phyloP scores from a whole-genome alignment of 176 grass and related monocot genomes.

The Puya raimondii region DNA sequence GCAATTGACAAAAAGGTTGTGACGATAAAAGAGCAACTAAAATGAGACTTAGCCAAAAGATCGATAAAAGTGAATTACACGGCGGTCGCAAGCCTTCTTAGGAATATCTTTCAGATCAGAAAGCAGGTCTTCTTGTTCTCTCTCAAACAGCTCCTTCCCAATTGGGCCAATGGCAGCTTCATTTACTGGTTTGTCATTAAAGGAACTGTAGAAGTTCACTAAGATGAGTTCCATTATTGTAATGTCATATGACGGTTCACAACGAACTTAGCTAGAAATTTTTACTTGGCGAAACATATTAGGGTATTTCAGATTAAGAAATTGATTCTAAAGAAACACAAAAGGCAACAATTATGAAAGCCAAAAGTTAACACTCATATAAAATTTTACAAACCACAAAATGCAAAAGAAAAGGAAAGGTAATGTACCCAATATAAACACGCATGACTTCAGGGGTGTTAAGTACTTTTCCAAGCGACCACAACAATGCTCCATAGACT shows the following conservation, averaged over 20 bases:
- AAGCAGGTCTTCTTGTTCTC: conserved; percentile 93
- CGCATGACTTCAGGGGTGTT: conserved; percentile 92
- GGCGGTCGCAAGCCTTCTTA: conserved; percentile 93
- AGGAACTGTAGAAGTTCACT: conserved; percentile 51
- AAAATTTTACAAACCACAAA: conserved; percentile 10
- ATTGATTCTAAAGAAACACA: too few species aligned
- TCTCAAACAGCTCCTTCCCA: conserved; percentile 95
- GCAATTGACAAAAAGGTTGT: background rate
- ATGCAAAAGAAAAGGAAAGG: conserved; percentile 9
- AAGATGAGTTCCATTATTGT: too few species aligned
- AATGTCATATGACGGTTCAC: too few species aligned
- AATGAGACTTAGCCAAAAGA: background rate
- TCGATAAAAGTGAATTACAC: conserved; percentile 28
- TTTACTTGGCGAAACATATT: too few species aligned
- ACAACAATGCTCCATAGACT: conserved; percentile 97
- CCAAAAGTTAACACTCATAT: too few species aligned
- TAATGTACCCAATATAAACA: conserved; percentile 85
- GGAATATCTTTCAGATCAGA: conserved; percentile 95
- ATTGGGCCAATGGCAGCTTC: conserved; percentile 72
- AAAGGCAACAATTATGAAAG: too few species aligned
- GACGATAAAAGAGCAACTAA: background rate
- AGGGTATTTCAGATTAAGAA: too few species aligned
- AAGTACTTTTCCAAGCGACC: conserved; percentile 97
- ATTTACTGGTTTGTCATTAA: conserved; percentile 97
- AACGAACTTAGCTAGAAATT: too few species aligned